Conservation (phyloP, 2,329 filamentous ascomycete species). For the Talaromyces sp. region DNA sequence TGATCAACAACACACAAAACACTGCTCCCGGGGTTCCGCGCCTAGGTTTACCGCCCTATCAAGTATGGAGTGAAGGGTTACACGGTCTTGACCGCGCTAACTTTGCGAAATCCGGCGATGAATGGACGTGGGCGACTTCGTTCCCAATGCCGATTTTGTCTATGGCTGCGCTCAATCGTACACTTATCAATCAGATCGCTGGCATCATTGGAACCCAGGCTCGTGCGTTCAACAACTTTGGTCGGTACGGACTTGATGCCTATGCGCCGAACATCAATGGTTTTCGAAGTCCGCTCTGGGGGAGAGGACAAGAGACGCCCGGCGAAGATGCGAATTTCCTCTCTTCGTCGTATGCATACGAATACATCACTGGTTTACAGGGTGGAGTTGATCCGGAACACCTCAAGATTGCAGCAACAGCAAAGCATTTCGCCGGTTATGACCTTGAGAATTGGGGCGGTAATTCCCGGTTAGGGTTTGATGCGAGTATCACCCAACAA, state of each 20-base stretch:
- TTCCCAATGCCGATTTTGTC: constrained; percentile 65
- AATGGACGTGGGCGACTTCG: constrained; percentile 61
- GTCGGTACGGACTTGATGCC: constrained; percentile 41
- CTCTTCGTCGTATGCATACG: constrained; percentile 50
- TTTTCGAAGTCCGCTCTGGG: constrained; percentile 64
- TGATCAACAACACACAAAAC: constrained; percentile 52
- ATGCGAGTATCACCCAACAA: constrained; percentile 57
- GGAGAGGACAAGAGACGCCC: constrained; percentile 60
- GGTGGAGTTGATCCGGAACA: constrained; percentile 42
- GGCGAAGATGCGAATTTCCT: constrained; percentile 51
- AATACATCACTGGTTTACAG: constrained; percentile 57
- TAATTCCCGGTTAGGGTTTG: constrained; percentile 51
- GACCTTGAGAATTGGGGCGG: constrained; percentile 53
- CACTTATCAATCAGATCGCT: constrained; percentile 58
- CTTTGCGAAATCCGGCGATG: constrained; percentile 50
- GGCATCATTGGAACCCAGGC: constrained; percentile 58
- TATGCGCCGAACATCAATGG: constrained; percentile 66
- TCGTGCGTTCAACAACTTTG: constrained; percentile 63
- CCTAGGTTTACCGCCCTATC: constrained; percentile 57
- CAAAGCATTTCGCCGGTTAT: constrained; percentile 61
- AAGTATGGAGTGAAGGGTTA: constrained; percentile 60
- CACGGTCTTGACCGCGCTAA: constrained; percentile 63
- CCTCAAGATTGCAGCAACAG: constrained; percentile 51
- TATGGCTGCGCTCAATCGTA: constrained; percentile 64
- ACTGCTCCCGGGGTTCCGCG: constrained; percentile 51